Evolutionary conservation across 2,329 filamentous ascomycete species (phyloP).

Genomic region (Trichoderma guizhouense): DNA sequence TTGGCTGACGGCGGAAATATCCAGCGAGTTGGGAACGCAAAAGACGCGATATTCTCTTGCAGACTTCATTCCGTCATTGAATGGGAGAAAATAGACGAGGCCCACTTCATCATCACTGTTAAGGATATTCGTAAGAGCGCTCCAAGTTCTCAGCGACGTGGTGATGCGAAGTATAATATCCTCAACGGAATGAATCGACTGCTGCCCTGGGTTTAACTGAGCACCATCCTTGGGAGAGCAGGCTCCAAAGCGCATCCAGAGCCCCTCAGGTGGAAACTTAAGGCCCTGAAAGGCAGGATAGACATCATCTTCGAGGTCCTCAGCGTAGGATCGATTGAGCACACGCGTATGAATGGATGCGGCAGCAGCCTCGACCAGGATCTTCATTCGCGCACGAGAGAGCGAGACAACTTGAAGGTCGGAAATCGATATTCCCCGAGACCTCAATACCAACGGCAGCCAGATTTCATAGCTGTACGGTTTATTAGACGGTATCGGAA

Average conservation of each 20-base stretch:
- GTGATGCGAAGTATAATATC: conserved; percentile 38
- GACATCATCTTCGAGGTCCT: conserved; percentile 34
- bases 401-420: conserved; percentile 32
- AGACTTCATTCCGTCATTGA: conserved; percentile 37
- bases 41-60: conserved; percentile 43
- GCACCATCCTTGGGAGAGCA: conserved; percentile 44
- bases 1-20: conserved; percentile 40
- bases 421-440: conserved; percentile 28
- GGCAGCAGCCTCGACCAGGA: conserved; percentile 30
- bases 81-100: conserved; percentile 40
- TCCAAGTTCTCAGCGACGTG: conserved; percentile 37
- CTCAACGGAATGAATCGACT: conserved; percentile 28
- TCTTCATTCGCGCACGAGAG: conserved; percentile 27
- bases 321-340: conserved; percentile 31
- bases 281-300: conserved; percentile 25
- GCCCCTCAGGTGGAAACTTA: conserved; percentile 31
- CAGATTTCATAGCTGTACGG: conserved; percentile 42
- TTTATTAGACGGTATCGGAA: conserved; percentile 29
- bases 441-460: conserved; percentile 38
- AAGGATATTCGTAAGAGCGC: conserved; percentile 31
- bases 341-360: conserved; percentile 32
- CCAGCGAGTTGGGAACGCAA: conserved; percentile 34
- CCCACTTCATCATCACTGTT: conserved; percentile 22
- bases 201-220: conserved; percentile 22
- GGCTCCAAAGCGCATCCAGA: conserved; percentile 43